These are phyloP conservation scores for Tolypocladium cylindrosporum DNA, from an alignment of 2,329 filamentous ascomycete genomes.

Conservation along the genomic window DNA sequence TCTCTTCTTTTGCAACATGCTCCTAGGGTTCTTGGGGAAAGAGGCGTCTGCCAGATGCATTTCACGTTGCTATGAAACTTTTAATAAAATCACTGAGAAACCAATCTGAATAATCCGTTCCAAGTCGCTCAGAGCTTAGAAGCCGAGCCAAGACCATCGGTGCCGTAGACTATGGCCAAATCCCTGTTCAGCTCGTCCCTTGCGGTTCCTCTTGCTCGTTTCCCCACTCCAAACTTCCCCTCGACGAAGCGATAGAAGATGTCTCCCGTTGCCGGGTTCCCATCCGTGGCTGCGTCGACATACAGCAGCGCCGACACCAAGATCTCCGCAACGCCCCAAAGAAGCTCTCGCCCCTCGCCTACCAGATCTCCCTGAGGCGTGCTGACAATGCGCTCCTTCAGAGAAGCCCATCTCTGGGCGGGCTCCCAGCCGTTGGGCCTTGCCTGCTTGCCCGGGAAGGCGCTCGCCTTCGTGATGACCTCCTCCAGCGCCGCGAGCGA, in stretches of 20 bases:
- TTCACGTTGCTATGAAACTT: neutral
- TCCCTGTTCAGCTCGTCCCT: conserved; percentile 20
- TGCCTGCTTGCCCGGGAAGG: conserved; percentile 12
- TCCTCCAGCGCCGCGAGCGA: conserved; percentile 32
- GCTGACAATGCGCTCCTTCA: conserved; percentile 26
- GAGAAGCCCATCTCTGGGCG: conserved; percentile 25
- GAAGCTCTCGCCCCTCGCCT: conserved; percentile 32
- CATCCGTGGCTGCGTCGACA: conserved; percentile 27
- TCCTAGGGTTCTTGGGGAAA: too few relatives aligned
- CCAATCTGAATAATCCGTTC: neutral
- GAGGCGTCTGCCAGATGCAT: neutral
- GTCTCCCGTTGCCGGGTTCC: conserved; percentile 23
- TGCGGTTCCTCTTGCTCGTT: conserved; percentile 8
- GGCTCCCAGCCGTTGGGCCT: conserved; percentile 18
- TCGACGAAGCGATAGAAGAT: conserved; percentile 30
- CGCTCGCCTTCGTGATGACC: conserved; percentile 20
- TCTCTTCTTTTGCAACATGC: neutral
- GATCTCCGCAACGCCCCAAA: conserved; percentile 33
- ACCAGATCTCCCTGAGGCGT: conserved; percentile 29
- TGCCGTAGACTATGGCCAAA: conserved; percentile 25
- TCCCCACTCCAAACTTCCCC: conserved; percentile 10
- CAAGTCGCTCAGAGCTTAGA: conserved; percentile 13
- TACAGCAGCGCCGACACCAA: conserved; percentile 32
- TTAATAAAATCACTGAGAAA: neutral
- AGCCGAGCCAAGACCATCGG: neutral